Evolutionary conservation across 2,329 filamentous ascomycete species (phyloP).

Genomic region (Coniochaeta sp.): DNA sequence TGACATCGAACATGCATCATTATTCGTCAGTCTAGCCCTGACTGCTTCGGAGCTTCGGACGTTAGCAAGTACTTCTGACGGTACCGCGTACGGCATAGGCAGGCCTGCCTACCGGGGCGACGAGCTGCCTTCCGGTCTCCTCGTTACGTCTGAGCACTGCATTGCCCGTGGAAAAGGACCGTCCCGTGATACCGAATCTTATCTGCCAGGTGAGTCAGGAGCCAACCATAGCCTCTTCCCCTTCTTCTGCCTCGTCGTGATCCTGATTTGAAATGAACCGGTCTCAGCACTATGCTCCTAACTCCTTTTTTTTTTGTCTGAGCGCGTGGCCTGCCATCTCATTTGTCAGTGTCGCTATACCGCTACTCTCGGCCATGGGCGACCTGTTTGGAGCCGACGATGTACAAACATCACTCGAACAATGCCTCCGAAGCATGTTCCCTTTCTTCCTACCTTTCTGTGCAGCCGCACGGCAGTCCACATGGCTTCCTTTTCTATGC

Average conservation of each 20-base stretch:
- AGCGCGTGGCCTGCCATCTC: not conserved
- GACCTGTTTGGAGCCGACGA: constrained; percentile 1
- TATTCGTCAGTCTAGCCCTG: not conserved
- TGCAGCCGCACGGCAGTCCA: constrained; percentile 8
- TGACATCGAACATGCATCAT: not conserved
- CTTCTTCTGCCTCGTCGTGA: not conserved
- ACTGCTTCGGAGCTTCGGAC: not conserved
- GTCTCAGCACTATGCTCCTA: constrained; percentile 2
- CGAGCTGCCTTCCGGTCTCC: not conserved
- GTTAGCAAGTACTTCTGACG: not conserved
- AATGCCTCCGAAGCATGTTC: not conserved
- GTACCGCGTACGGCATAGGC: not conserved
- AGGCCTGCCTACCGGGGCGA: not conserved
- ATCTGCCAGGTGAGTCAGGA: not conserved
- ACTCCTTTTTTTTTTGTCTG: constrained; percentile 1
- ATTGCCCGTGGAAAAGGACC: constrained; percentile 5
- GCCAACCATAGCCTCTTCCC: not conserved
- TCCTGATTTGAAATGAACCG: not conserved
- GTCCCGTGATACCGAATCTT: constrained; percentile 6
- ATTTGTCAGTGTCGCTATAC: not conserved
- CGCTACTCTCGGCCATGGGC: not conserved
- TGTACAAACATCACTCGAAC: not conserved
- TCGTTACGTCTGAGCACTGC: not conserved
- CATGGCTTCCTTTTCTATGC: constrained; percentile 6
- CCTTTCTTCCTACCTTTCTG: constrained; percentile 1